These are phyloP conservation scores for Ceriops zippeliana DNA, from an alignment of 345 rosid genomes.

Conservation along the genomic window DNA sequence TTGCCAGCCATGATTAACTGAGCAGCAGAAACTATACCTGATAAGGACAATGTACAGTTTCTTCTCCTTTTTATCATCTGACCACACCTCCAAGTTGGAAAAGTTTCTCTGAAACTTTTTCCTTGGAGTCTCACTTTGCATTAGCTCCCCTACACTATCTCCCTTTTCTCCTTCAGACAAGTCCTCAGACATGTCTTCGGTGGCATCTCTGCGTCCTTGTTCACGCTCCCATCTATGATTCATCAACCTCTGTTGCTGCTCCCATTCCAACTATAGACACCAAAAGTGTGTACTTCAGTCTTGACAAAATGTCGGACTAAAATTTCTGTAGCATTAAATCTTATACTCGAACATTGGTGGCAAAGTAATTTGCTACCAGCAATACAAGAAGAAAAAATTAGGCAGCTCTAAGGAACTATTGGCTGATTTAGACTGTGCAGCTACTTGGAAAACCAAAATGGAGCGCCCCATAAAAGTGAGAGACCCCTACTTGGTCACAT, in stretches of 20 bases:
- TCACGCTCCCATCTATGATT: conserved; percentile 70
- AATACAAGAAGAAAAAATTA: no score
- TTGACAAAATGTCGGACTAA: conserved; percentile 2
- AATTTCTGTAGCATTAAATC: neutral
- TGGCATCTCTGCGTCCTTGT: conserved; percentile 76
- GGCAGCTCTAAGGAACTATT: neutral
- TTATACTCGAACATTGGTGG: neutral
- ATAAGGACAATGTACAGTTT: conserved; percentile 84
- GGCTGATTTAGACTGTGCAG: neutral
- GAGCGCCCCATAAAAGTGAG: neutral
- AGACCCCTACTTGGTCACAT: neutral
- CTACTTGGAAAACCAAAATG: neutral
- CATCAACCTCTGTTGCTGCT: conserved; percentile 58
- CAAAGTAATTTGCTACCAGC: no score
- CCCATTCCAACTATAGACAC: conserved; percentile 63
- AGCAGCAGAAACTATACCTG: conserved; percentile 42
- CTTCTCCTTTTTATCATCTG: conserved; percentile 88
- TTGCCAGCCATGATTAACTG: neutral
- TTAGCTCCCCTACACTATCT: conserved; percentile 56
- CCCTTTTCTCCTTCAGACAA: conserved; percentile 95
- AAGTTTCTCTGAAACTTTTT: conserved; percentile 52
- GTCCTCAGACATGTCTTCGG: conserved; percentile 90
- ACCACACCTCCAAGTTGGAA: conserved; percentile 90
- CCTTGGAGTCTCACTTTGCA: conserved; percentile 64
- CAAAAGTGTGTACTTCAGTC: conserved; percentile 6